Percentiles rank a stretch among this genome's conserved stretches.
phyloP scores from a whole-genome alignment of 2,329 filamentous ascomycete species.

The Claviceps humidiphila region DNA sequence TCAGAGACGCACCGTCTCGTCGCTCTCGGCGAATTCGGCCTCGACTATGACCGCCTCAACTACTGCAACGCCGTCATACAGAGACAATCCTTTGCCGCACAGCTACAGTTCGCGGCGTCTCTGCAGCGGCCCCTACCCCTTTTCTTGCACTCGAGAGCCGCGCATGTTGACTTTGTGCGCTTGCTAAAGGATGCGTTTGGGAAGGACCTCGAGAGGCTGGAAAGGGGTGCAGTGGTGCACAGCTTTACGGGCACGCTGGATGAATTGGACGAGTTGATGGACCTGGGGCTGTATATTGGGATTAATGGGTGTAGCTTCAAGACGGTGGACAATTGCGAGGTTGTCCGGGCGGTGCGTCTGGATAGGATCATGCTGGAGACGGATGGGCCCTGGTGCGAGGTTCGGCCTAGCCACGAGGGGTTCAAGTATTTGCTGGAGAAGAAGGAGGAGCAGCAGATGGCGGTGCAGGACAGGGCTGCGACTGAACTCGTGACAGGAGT shows the following conservation, averaged over 20 bases:
- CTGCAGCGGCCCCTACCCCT: constrained; percentile 65
- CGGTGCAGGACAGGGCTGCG: constrained; percentile 12
- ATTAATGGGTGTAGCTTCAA: constrained; percentile 96
- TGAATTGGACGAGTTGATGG: constrained; percentile 71
- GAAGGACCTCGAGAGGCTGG: constrained; percentile 48
- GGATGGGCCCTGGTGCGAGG: constrained; percentile 96
- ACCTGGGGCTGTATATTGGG: constrained; percentile 77
- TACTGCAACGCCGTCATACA: constrained; percentile 70
- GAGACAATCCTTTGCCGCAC: constrained; percentile 69
- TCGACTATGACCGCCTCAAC: constrained; percentile 88
- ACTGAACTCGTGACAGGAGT: constrained; percentile 7
- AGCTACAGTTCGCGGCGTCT: constrained; percentile 63
- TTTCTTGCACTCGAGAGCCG: constrained; percentile 84
- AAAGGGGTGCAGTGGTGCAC: constrained; percentile 75
- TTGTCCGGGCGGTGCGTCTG: constrained; percentile 67
- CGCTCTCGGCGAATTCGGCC: constrained; percentile 87
- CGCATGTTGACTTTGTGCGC: constrained; percentile 69
- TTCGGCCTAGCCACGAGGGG: constrained; percentile 76
- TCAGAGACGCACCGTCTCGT: constrained; percentile 33
- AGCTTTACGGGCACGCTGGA: constrained; percentile 82
- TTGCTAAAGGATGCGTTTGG: constrained; percentile 50
- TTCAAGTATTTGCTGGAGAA: constrained; percentile 50
- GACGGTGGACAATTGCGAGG: constrained; percentile 77
- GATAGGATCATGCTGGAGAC: constrained; percentile 86
- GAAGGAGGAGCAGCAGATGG: constrained; percentile 15